A percentile compares a stretch with the other conserved stretches of the same genome.
Conservation (phyloP, 1,284 basidiomycete species). For the Boletus sp. region DNA sequence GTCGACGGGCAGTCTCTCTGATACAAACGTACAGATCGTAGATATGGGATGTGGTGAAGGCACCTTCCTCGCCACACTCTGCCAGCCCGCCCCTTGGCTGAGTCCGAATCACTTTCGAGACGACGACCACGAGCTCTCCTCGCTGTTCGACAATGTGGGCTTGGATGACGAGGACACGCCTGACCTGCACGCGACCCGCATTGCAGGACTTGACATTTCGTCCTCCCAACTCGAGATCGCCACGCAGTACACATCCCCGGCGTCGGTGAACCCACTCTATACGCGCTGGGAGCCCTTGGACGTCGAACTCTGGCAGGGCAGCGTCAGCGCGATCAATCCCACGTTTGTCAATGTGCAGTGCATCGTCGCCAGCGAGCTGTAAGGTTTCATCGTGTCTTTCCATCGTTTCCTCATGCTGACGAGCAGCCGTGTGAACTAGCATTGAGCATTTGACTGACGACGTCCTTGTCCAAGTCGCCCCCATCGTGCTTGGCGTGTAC, state of each 20-base stretch:
- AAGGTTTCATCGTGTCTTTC: slow-evolving; percentile 31
- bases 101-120: slow-evolving; percentile 31
- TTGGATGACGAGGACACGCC: slow-evolving; percentile 43
- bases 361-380: slow-evolving; percentile 86
- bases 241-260: slow-evolving; percentile 40
- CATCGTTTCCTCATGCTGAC: slow-evolving; percentile 7
- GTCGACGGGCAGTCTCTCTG: not conserved
- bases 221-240: slow-evolving; percentile 50
- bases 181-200: slow-evolving; percentile 53
- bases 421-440: slow-evolving; percentile 36
- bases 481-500: slow-evolving; percentile 79
- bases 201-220: slow-evolving; percentile 71
- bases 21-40: slow-evolving; percentile 48
- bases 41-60: slow-evolving; percentile 83
- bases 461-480: slow-evolving; percentile 74
- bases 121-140: slow-evolving; percentile 18
- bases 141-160: slow-evolving; percentile 29
- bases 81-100: slow-evolving; percentile 69
- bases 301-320: slow-evolving; percentile 79
- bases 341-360: slow-evolving; percentile 75
- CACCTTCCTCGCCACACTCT: slow-evolving; percentile 62
- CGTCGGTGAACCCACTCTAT: slow-evolving; percentile 31
- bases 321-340: slow-evolving; percentile 72
- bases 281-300: slow-evolving; percentile 72
- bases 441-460: slow-evolving; percentile 83